Evolutionary conservation across 1,284 basidiomycete genomes (phyloP).

Genomic region (Trametes sp.): DNA sequence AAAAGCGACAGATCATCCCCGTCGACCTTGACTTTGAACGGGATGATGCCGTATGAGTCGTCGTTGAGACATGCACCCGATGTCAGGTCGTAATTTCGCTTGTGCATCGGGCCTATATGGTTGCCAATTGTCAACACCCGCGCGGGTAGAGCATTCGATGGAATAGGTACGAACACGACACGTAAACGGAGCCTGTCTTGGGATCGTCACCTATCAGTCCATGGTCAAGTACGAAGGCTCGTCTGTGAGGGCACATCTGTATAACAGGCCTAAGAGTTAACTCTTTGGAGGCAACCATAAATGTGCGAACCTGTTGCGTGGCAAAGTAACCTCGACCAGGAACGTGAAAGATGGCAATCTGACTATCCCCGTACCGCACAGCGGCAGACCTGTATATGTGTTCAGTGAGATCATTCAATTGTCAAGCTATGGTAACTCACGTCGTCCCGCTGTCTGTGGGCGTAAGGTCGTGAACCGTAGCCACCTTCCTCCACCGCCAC

Average conservation of each 20-base stretch:
- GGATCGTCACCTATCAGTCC: conserved; percentile 70
- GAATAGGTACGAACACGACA: conserved; percentile 48
- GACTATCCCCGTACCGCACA: conserved; percentile 76
- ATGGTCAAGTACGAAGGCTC: conserved; percentile 78
- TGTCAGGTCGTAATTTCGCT: conserved; percentile 71
- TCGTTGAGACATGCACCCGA: conserved; percentile 72
- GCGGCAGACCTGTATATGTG: conserved; percentile 50
- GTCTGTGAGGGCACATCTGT: conserved; percentile 66
- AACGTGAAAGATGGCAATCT: conserved; percentile 73
- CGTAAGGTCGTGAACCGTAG: conserved; percentile 59
- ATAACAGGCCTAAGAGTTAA: not conserved
- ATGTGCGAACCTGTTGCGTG: conserved; percentile 63
- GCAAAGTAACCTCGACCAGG: conserved; percentile 68
- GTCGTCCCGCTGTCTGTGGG: conserved; percentile 58
- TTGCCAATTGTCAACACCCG: not conserved
- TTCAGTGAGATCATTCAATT: not conserved
- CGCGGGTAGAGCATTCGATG: not conserved
- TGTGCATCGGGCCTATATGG: conserved; percentile 68
- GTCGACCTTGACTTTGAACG: conserved; percentile 67
- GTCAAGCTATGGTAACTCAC: conserved; percentile 40
- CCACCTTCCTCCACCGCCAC: conserved; percentile 71
- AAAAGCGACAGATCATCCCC: conserved; percentile 58
- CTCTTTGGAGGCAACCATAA: too few relatives aligned
- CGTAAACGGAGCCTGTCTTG: conserved; percentile 52
- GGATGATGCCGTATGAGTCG: conserved; percentile 66